phyloP scores from a whole-genome alignment of 257 asterid genomes.

The Jacaranda mimosifolia region DNA sequence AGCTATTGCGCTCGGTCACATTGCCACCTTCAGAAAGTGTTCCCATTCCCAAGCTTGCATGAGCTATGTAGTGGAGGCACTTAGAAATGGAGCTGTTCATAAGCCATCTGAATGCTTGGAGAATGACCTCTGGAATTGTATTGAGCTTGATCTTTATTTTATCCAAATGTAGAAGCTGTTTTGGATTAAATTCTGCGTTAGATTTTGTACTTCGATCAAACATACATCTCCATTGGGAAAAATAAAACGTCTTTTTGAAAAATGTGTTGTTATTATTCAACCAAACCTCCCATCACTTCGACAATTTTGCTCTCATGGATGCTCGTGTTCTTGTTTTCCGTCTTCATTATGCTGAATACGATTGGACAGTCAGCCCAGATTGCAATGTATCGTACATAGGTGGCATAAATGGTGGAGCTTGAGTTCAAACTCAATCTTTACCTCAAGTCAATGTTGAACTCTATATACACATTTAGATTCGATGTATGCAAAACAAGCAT shows the following conservation, averaged over 20 bases:
- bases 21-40: slow-evolving; percentile 73
- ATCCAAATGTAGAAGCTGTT: slow-evolving; percentile 12
- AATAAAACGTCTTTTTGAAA: background rate
- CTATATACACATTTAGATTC: too few relatives aligned
- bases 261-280: too few relatives aligned
- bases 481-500: too few relatives aligned
- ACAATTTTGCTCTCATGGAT: too few relatives aligned
- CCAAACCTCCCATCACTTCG: too few relatives aligned
- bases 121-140: slow-evolving; percentile 7
- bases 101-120: slow-evolving; percentile 31
- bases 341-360: too few relatives aligned
- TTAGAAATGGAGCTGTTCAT: slow-evolving; percentile 13
- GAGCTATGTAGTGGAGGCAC: slow-evolving; percentile 36
- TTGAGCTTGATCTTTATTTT: slow-evolving; percentile 15
- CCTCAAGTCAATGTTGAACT: too few relatives aligned
- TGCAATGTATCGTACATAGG: too few relatives aligned
- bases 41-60: slow-evolving; percentile 71
- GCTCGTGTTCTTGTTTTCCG: too few relatives aligned
- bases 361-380: too few relatives aligned
- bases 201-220: slow-evolving; percentile 15
- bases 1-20: slow-evolving; percentile 91
- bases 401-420: too few relatives aligned
- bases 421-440: too few relatives aligned
- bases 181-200: slow-evolving; percentile 19
- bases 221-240: background rate